Conservation (phyloP, 129 eudicot genomes). For the Oenanthe sinensis region DNA sequence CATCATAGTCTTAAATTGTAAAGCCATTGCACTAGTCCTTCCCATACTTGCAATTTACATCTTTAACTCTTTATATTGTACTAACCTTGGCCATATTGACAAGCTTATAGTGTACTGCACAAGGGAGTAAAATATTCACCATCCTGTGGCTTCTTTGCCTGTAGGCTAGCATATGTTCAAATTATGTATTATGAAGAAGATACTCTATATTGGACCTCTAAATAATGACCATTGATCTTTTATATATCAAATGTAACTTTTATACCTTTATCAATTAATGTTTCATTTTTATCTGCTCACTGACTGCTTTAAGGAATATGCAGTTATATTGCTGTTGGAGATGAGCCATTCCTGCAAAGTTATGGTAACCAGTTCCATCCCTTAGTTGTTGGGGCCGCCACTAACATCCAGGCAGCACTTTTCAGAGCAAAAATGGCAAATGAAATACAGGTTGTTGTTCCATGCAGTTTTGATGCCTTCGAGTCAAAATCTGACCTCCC, state of each 20-base stretch:
- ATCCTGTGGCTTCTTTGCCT: not conserved
- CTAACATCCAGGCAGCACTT: slow-evolving; percentile 68
- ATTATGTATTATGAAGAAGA: not conserved
- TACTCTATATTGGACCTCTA: not conserved
- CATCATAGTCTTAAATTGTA: not conserved
- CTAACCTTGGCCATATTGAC: not conserved
- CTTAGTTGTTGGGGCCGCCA: slow-evolving; percentile 86
- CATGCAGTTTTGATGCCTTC: slow-evolving; percentile 79
- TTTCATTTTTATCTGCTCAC: not conserved
- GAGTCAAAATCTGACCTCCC: slow-evolving; percentile 56
- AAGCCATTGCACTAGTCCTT: not conserved
- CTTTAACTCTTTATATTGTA: not conserved
- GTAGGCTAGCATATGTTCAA: not conserved
- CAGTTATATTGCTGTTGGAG: slow-evolving; percentile 85
- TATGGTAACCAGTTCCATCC: slow-evolving; percentile 64
- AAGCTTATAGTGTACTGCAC: not conserved
- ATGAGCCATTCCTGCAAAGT: slow-evolving; percentile 70
- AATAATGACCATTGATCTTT: not conserved
- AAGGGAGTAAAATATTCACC: not conserved
- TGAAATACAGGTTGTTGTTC: slow-evolving; percentile 59
- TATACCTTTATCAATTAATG: not conserved
- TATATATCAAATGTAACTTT: not conserved
- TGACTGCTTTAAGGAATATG: slow-evolving; percentile 7
- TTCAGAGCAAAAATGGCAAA: slow-evolving; percentile 54
- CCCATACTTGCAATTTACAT: not conserved